Base-by-base conservation (phyloP, 495 filamentous ascomycete genomes). In the Hyaloscypha finlandica region DNA sequence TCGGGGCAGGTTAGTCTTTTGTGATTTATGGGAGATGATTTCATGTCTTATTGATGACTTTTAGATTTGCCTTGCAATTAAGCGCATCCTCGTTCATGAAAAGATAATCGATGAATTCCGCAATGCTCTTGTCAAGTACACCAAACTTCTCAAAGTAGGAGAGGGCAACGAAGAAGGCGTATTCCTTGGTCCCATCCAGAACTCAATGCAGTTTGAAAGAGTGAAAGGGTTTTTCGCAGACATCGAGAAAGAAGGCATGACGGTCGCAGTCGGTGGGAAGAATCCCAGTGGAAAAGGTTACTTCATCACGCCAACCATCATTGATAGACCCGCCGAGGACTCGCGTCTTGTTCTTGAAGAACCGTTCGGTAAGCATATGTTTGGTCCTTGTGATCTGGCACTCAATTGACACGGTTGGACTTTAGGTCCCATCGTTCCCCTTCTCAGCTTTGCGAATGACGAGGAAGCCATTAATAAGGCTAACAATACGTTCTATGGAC, bases 11-110 rank as follows among this genome's bases (percentile, higher is more conserved):
- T 67, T 58, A 14, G 42, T 48, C 1, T 3, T 48, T 19, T 6
- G 4, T 4, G 4, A 16, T 48, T 19, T 48, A 6, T 19, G 25
- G 25, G 25, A 14, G 16, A 16, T 48, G 2, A 4, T n/a, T n/a
- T n/a, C 16, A 16, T 48, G 4, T 19, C 42, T 48, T 48, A 11
- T 19, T 48, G 16, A 48, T 3, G 9, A 19, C 0, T 48, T 12
- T 48, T 48, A 48, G 42, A 48, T 48, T 12, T 67, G 65, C 20
- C 12, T 67, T 12, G 65, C 65, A 14, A 29, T 67, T 8, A 67
- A 67, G 45, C 83, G 86, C 0, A 79, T 88, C 63, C 86, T 86
- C 68, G 78, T 88, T 25, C 85, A 88, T 73, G 77, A 84, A 61
- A 74, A 74, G 12, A 87, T 87, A 70, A 87, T 86, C 73, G 75